phyloP scores from a whole-genome alignment of 768 basidiomycete species.

The Porphyrellus cyaneotinctus region DNA sequence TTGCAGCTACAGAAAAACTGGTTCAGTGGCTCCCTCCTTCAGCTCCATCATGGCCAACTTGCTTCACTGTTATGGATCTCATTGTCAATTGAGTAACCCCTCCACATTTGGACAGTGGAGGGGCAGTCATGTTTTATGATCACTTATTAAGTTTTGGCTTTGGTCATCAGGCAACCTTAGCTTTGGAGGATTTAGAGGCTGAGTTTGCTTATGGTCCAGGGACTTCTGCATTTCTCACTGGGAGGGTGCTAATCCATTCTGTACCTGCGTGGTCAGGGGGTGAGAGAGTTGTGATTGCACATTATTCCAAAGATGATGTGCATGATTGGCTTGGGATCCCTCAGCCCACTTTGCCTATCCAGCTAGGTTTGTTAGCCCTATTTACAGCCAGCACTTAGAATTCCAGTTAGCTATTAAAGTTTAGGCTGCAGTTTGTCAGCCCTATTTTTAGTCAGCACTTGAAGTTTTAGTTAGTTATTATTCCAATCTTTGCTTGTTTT shows the following conservation, averaged over 20 bases:
- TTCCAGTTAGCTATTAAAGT: no score
- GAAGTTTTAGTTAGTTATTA: no score
- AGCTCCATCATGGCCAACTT: background rate
- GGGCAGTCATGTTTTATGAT: background rate
- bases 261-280: background rate
- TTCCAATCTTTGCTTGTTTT: no score
- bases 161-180: background rate
- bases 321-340: background rate
- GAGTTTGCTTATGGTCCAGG: background rate
- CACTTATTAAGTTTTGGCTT: background rate
- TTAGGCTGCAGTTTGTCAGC: no score
- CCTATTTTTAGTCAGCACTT: no score
- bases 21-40: no score
- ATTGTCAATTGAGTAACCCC: background rate
- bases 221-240: no score
- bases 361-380: no score
- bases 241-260: background rate
- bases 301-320: no score
- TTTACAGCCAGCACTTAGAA: no score
- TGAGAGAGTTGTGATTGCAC: background rate
- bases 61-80: background rate
- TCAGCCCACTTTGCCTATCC: background rate
- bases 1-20: no score
- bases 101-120: background rate
- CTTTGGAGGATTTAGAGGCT: background rate